Evolutionary conservation across 306 rosid species (phyloP).

Genomic region (Spatholobus suberectus): DNA sequence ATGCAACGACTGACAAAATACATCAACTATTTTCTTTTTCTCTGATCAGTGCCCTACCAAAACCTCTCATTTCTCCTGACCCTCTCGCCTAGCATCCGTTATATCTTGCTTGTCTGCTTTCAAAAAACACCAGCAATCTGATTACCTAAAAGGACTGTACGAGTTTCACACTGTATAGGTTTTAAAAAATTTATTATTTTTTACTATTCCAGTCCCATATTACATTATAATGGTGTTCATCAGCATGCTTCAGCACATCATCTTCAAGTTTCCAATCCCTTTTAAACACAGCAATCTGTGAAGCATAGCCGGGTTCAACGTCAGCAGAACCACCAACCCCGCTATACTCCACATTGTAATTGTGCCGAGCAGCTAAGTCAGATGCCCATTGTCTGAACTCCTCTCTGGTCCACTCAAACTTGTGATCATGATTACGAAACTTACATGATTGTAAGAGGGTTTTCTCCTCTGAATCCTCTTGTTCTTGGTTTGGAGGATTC

Average conservation of each 20-base stretch:
- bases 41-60: not conserved
- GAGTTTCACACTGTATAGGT: not conserved
- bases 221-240: constrained; percentile 49
- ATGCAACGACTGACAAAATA: not conserved
- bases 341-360: constrained; percentile 76
- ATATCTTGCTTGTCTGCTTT: constrained; percentile 9
- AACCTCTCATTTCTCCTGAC: not conserved
- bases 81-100: constrained; percentile 1
- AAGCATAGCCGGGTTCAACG: constrained; percentile 92
- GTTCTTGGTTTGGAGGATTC: constrained; percentile 60
- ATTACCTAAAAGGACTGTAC: constrained; percentile 27
- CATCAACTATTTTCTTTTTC: not conserved
- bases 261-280: constrained; percentile 43
- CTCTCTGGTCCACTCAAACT: constrained; percentile 95
- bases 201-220: constrained; percentile 75
- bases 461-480: constrained; percentile 75
- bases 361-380: constrained; percentile 70
- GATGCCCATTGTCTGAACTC: constrained; percentile 88
- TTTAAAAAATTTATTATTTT: constrained; percentile 22
- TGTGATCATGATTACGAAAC: constrained; percentile 95
- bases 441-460: constrained; percentile 63
- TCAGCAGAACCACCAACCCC: constrained; percentile 93
- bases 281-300: constrained; percentile 94
- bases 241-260: constrained; percentile 37
- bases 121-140: constrained; percentile 37